Conservation (phyloP, 1,284 basidiomycete genomes). For the Trichosporon faecale region DNA sequence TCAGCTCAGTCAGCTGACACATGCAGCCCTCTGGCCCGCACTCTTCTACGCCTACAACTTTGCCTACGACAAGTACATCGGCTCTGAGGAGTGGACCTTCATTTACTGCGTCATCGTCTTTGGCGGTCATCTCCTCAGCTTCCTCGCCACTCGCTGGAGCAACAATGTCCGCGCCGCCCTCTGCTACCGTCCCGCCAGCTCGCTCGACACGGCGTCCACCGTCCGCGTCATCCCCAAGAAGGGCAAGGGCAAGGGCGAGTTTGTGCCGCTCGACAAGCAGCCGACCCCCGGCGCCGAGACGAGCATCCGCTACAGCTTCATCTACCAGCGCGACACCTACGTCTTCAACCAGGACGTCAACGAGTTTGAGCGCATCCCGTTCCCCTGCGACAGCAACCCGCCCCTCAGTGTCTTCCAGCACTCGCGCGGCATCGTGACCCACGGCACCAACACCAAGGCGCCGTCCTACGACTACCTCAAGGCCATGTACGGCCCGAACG, state of each 20-base stretch:
- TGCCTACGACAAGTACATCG: conserved; percentile 82
- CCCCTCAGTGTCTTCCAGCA: conserved; percentile 66
- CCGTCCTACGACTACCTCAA: conserved; percentile 55
- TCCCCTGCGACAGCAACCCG: conserved; percentile 76
- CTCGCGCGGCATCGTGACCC: conserved; percentile 56
- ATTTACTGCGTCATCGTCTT: conserved; percentile 82
- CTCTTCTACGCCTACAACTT: conserved; percentile 85
- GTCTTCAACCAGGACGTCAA: conserved; percentile 60
- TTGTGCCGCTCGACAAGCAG: conserved; percentile 72
- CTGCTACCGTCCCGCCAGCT: conserved; percentile 65
- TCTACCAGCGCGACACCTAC: conserved; percentile 94
- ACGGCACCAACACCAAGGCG: conserved; percentile 26
- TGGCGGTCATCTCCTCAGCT: conserved; percentile 85
- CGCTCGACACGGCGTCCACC: conserved; percentile 70
- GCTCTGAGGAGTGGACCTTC: conserved; percentile 95
- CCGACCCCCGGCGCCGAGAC: conserved; percentile 54
- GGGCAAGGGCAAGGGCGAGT: conserved; percentile 88
- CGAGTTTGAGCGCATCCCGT: conserved; percentile 78
- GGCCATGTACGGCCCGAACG: conserved; percentile 77
- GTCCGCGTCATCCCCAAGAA: conserved; percentile 79
- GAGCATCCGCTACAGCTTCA: conserved; percentile 72
- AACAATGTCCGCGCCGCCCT: conserved; percentile 73
- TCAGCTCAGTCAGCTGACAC: not conserved
- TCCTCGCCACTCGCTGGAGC: conserved; percentile 88
- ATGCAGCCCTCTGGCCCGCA: conserved; percentile 70